Evolutionary conservation across 495 filamentous ascomycete genomes (phyloP), one percentile per base, ranked within the genome.

Genomic region (Penicillium canariense): DNA sequence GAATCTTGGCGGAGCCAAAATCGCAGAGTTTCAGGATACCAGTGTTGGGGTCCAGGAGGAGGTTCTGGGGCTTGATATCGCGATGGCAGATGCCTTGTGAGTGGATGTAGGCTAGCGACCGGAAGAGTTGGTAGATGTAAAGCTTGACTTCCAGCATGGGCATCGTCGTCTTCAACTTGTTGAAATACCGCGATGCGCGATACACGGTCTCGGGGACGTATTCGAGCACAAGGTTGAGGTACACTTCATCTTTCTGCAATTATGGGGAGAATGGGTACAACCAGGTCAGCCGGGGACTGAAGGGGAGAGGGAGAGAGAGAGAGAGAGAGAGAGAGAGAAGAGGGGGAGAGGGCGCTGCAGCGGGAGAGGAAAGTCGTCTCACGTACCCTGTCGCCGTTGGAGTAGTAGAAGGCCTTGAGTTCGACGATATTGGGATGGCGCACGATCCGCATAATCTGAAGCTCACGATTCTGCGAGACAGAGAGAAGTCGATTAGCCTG

Each of bases 81-180:
- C 95, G 84, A 69, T 99, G 94, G 73, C 94, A 97, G 76, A 99
- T 99, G 50, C 94, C 94, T 77, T 96, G 94, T 2, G 95, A 99
- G 73, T 99, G 94, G 63, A 99, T 99, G 73, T 97, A 99, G 47
- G 94, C 94, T 57, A 99, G 81, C 32, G 94, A 96, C 55, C 94
- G 86, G 82, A 99, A 99, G 26, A 99, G 86, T 77, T 99, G 94
- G 73, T 99, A 99, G 69, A 96, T 97, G 79, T 97, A 99, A 44
- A 99, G 87, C 76, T 99, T 99, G 65, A 97, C 91, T 70, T 97
- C 94, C 48, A 99, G 81, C 69, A 90, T 96, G 22, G 94, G 94
- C 94, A 99, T 99, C 14, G 95, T 97, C 5, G 94, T 96, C 83
- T 99, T 99, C 84, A 97, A 84, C 78, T 97, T 99, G 79, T 96